A percentile compares a stretch with the other conserved stretches of the same genome.
Conservation (phyloP, 371 early-diverging fungal genomes). For the Rhizopus sp. region DNA sequence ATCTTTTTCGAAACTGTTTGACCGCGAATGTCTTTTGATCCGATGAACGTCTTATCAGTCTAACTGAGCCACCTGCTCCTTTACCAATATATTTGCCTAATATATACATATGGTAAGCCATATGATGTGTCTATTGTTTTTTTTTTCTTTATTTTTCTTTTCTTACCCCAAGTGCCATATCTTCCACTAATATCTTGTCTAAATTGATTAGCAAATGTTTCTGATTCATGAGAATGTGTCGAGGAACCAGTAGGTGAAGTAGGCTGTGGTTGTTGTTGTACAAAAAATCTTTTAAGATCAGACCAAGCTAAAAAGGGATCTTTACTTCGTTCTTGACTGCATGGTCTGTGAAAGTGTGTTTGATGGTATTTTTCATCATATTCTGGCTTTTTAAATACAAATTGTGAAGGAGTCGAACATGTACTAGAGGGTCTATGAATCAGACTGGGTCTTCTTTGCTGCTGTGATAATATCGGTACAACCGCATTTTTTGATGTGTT, state of each 20-base stretch:
- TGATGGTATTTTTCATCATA: conserved; percentile 33
- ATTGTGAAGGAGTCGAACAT: conserved; percentile 33
- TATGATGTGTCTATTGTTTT: not conserved
- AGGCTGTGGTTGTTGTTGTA: conserved; percentile 11
- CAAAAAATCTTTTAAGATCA: conserved; percentile 32
- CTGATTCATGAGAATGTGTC: conserved; percentile 21
- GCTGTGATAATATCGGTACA: conserved; percentile 24
- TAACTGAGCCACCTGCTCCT: conserved; percentile 73
- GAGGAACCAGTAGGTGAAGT: conserved; percentile 14
- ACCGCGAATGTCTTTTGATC: conserved; percentile 66
- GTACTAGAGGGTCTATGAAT: conserved; percentile 27
- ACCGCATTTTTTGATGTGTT: conserved; percentile 20
- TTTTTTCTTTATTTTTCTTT: conserved; percentile 3
- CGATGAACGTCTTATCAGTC: conserved; percentile 49
- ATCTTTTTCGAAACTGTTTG: conserved; percentile 75
- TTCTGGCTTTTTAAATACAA: conserved; percentile 39
- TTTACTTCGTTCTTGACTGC: conserved; percentile 18
- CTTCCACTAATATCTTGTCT: conserved; percentile 26
- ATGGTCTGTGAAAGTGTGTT: conserved; percentile 29
- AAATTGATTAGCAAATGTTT: conserved; percentile 38
- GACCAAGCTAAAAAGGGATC: conserved; percentile 37
- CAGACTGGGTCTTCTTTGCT: conserved; percentile 25
- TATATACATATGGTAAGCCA: not conserved
- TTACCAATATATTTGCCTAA: conserved; percentile 63
- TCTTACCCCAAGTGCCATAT: conserved; percentile 39